A percentile compares a stretch with the other conserved stretches of the same genome.
Evolutionary conservation across 139 green algal species (phyloP).

Genomic region (Edaphochlamys debaryana): DNA sequence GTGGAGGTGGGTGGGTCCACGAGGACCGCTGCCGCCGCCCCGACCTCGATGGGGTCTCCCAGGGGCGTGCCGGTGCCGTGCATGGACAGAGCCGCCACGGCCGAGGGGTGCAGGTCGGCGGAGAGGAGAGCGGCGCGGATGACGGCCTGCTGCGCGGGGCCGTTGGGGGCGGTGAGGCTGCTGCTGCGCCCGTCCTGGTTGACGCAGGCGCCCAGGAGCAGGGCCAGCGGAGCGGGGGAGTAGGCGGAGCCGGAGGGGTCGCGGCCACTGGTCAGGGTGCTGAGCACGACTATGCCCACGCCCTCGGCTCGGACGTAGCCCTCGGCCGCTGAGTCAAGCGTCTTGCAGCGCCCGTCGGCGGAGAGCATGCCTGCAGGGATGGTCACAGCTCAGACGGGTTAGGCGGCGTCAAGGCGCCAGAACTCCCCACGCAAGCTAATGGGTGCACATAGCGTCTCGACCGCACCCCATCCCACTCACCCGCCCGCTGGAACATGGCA

Average conservation of each 20-base stretch:
- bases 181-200: constrained; percentile 93
- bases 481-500: constrained; percentile 66
- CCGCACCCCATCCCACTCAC: constrained; percentile 22
- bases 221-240: background rate
- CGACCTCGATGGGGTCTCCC: constrained; percentile 75
- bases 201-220: constrained; percentile 74
- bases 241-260: too few relatives aligned
- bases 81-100: constrained; percentile 67
- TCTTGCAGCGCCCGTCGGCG: constrained; percentile 84
- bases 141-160: constrained; percentile 86
- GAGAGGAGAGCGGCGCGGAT: constrained; percentile 63
- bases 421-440: background rate
- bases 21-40: constrained; percentile 59
- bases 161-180: constrained; percentile 89
- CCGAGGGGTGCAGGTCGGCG: constrained; percentile 30
- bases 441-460: too few relatives aligned
- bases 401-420: background rate
- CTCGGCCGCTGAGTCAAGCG: constrained; percentile 79
- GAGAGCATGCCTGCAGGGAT: constrained; percentile 62
- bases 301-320: constrained; percentile 87
- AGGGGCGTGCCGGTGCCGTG: constrained; percentile 90
- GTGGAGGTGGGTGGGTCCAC: too few relatives aligned
- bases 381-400: background rate
- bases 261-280: background rate
- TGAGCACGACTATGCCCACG: constrained; percentile 45